These are phyloP conservation scores for Carnegiea gigantea DNA, from an alignment of 179 eudicot genomes.

Conservation along the genomic window DNA sequence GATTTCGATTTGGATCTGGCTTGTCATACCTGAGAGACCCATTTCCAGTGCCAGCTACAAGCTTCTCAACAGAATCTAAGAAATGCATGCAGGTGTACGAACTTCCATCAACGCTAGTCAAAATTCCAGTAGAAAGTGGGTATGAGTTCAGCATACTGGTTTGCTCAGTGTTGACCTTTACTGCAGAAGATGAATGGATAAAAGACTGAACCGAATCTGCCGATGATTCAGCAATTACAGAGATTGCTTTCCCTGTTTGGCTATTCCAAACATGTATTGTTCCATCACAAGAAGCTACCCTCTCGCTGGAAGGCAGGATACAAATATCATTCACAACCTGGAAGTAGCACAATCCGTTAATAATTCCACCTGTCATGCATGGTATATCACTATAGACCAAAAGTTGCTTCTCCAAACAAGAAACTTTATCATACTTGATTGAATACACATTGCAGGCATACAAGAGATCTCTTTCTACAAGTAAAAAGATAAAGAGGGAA, in stretches of 20 bases:
- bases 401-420: neutral
- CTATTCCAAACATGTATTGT: conserved; percentile 91
- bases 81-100: conserved; percentile 87
- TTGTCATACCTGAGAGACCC: conserved; percentile 79
- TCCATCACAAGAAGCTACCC: conserved; percentile 99
- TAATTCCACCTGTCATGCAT: conserved; percentile 1
- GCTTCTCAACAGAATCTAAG: conserved; percentile 59
- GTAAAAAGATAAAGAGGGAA: neutral
- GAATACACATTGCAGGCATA: conserved; percentile 7
- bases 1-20: too few species aligned
- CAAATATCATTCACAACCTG: conserved; percentile 94
- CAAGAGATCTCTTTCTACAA: neutral
- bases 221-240: conserved; percentile 75
- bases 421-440: neutral
- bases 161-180: conserved; percentile 60
- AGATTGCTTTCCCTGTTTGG: conserved; percentile 77
- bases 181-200: conserved; percentile 41
- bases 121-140: conserved; percentile 67
- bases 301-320: conserved; percentile 56
- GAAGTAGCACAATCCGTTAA: conserved; percentile 19
- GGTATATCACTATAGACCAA: neutral
- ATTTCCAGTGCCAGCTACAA: conserved; percentile 89
- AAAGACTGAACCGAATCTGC: conserved; percentile 39
- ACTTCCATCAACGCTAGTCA: conserved; percentile 77
- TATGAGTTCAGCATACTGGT: conserved; percentile 65